Evolutionary conservation across 164 flowering plant species (phyloP).

Genomic region (Saururus chinensis): DNA sequence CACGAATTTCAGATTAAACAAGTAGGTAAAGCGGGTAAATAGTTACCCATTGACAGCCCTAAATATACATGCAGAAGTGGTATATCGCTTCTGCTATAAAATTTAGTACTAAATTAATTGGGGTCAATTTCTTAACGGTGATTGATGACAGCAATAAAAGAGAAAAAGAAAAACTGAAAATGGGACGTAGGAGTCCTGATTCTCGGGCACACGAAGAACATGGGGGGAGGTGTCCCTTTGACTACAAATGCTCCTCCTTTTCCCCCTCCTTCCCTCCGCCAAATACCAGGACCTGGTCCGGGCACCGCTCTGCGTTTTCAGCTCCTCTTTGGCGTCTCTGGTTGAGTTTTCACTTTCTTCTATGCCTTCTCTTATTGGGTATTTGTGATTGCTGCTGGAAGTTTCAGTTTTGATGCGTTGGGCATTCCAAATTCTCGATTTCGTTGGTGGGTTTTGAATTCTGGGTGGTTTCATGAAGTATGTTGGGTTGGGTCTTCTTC

Average conservation of each 20-base stretch:
- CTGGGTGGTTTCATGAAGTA: not conserved
- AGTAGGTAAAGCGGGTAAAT: too few species aligned
- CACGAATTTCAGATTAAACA: too few species aligned
- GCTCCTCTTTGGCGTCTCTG: not conserved
- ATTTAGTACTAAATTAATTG: too few species aligned
- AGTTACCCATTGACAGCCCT: too few species aligned
- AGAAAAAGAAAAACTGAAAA: not conserved
- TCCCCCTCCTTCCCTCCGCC: conserved; percentile 1
- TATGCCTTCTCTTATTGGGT: too few species aligned
- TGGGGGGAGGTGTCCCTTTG: not conserved
- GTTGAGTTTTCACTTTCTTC: not conserved
- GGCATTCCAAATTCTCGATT: not conserved
- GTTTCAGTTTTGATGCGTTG: not conserved
- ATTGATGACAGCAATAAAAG: too few species aligned
- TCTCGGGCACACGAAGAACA: conserved; percentile 4
- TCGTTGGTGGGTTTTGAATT: not conserved
- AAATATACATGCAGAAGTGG: too few species aligned
- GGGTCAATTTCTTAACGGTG: too few species aligned
- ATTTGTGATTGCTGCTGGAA: not conserved
- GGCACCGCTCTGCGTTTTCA: not conserved
- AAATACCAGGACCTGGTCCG: conserved; percentile 1
- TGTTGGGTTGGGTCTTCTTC: not conserved
- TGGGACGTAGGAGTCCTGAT: not conserved
- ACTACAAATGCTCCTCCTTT: conserved; percentile 2
- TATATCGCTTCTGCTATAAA: too few species aligned